Evolutionary conservation across 768 basidiomycete species (phyloP).

Genomic region (Phaeolepiota aurea): DNA sequence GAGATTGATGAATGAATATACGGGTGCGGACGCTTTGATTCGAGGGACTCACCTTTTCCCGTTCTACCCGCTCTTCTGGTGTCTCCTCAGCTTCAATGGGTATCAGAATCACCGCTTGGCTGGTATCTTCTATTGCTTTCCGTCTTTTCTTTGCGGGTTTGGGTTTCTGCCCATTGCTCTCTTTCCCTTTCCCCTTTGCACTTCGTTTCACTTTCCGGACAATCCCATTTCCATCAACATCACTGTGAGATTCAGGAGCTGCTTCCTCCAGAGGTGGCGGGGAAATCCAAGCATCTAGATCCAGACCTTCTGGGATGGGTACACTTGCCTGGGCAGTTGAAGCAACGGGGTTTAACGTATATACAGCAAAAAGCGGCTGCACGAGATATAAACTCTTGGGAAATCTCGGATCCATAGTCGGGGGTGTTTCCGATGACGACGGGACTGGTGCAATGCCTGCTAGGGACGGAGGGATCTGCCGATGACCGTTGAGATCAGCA

Average conservation of each 20-base stretch:
- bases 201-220: conserved; percentile 43
- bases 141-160: conserved; percentile 20
- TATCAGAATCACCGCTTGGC: conserved; percentile 17
- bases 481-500: conserved; percentile 57
- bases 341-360: conserved; percentile 85
- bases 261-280: conserved; percentile 47
- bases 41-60: conserved; percentile 56
- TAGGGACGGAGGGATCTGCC: conserved; percentile 25
- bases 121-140: conserved; percentile 15
- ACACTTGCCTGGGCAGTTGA: conserved; percentile 73
- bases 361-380: conserved; percentile 62
- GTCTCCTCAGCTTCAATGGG: conserved; percentile 39
- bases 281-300: conserved; percentile 83
- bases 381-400: conserved; percentile 90
- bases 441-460: conserved; percentile 25
- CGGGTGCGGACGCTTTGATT: too few species aligned
- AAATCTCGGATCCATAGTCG: conserved; percentile 42
- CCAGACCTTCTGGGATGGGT: conserved; percentile 72
- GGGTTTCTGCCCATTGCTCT: conserved; percentile 23
- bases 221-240: conserved; percentile 27
- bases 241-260: conserved; percentile 10
- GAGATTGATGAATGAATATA: conserved; percentile 1
- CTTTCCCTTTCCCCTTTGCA: conserved; percentile 36
- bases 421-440: conserved; percentile 28
- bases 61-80: conserved; percentile 48